phyloP scores from a whole-genome alignment of 2,329 filamentous ascomycete genomes.

The Hymenoscyphus repandus region DNA sequence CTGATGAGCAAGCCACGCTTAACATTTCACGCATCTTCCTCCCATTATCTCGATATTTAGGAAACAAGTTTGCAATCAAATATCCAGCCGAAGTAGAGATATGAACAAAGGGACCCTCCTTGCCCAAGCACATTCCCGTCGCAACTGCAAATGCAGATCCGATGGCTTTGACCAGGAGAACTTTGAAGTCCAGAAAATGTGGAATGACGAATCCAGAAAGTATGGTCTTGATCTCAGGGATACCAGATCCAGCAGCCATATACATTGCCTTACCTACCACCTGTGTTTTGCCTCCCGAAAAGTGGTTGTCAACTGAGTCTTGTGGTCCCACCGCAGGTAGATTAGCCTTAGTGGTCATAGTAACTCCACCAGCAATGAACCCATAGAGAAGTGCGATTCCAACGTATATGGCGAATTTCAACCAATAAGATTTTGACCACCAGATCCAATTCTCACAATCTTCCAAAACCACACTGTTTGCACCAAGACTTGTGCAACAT shows the following conservation, averaged over 20 bases:
- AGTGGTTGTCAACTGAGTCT: conserved; percentile 7
- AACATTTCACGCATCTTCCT: conserved; percentile 54
- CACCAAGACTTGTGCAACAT: conserved; percentile 38
- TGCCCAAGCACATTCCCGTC: conserved; percentile 55
- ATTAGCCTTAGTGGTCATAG: conserved; percentile 43
- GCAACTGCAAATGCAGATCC: conserved; percentile 53
- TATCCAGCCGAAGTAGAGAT: conserved; percentile 54
- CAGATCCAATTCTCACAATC: conserved; percentile 21
- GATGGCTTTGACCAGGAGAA: conserved; percentile 51
- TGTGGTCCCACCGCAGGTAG: conserved; percentile 38
- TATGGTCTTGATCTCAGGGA: conserved; percentile 59
- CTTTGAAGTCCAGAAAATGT: conserved; percentile 49
- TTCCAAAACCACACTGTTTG: conserved; percentile 20
- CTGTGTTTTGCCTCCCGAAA: conserved; percentile 8
- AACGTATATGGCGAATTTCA: conserved; percentile 43
- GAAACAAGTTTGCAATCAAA: conserved; percentile 45
- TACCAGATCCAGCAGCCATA: conserved; percentile 53
- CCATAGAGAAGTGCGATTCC: conserved; percentile 44
- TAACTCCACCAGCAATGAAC: conserved; percentile 42
- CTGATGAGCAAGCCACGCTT: conserved; percentile 50
- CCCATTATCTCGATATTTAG: conserved; percentile 52
- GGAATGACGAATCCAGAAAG: conserved; percentile 56
- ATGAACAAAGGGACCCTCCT: conserved; percentile 58
- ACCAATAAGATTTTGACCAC: conserved; percentile 32
- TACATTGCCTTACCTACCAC: conserved; percentile 47